Conservation (phyloP, 2,329 filamentous ascomycete species). For the Trichoderma sp. region DNA sequence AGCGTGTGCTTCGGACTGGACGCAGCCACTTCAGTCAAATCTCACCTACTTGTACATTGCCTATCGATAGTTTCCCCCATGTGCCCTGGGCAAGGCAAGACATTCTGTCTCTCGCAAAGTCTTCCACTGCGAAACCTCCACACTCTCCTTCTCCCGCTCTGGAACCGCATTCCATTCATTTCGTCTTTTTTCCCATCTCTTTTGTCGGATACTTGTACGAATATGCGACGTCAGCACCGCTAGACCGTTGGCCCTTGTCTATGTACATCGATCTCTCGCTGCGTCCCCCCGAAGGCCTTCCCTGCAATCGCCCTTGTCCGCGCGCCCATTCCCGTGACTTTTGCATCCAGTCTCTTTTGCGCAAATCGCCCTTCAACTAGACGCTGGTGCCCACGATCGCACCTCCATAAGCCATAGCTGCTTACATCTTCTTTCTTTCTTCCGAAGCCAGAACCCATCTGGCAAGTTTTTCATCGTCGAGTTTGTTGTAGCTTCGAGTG, state of each 20-base stretch:
- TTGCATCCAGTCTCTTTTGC: neutral
- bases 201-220: neutral
- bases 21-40: neutral
- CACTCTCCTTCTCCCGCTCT: neutral
- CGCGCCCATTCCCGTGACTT: constrained; percentile 12
- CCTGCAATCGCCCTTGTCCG: constrained; percentile 21
- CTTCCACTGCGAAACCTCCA: neutral
- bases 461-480: neutral
- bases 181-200: neutral
- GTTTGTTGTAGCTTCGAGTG: neutral
- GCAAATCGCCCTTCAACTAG: constrained; percentile 5
- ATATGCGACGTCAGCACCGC: constrained; percentile 13
- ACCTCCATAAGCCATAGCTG: neutral
- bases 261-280: constrained; percentile 13
- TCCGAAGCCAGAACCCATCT: neutral
- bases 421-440: neutral
- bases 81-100: constrained; percentile 3
- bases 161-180: neutral
- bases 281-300: neutral
- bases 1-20: neutral
- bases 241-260: constrained; percentile 17
- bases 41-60: neutral
- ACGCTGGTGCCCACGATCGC: constrained; percentile 4
- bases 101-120: neutral
- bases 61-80: neutral